These are phyloP conservation scores for Sorghum bicolor DNA, from an alignment of 176 grass and related monocot genomes.

Conservation along the genomic window Sorghum_bicolor_NCBIv3 NC_012878.2:41931501-41932000, in stretches of 20 bases:
- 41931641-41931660: background rate
- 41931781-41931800: constrained; percentile 30
- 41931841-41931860: background rate
- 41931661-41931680: background rate
- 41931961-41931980: background rate
- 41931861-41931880: background rate
- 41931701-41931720: background rate
- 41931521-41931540: background rate
- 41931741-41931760: background rate
- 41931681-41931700: constrained; percentile 10
- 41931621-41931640: background rate
- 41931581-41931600: background rate
- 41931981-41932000: background rate
- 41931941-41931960: background rate
- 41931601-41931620: background rate
- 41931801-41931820: constrained; percentile 5
- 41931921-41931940: constrained; percentile 5
- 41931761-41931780: constrained; percentile 28
- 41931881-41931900: background rate
- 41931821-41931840: constrained; percentile 17
- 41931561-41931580: background rate
- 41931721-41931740: background rate
- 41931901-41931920: background rate
- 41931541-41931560: background rate
- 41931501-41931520: background rate